Evolutionary conservation across 345 rosid genomes (phyloP).

Genomic region (Linum usitatissimum): DNA sequence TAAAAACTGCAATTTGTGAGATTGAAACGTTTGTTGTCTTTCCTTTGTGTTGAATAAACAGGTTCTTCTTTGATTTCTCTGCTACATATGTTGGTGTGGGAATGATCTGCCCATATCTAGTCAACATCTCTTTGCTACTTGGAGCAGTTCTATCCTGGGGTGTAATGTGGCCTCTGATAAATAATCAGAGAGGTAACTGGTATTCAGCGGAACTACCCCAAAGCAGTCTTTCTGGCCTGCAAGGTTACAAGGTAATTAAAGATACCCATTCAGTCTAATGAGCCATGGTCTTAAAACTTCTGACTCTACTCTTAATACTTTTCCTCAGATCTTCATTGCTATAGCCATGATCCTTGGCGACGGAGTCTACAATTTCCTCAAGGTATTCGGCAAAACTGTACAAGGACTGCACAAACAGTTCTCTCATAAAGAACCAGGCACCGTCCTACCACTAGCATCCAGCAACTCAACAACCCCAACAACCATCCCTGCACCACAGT

Average conservation of each 20-base stretch:
- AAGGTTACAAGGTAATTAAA: constrained; percentile 24
- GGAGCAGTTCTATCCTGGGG: constrained; percentile 29
- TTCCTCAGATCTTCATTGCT: constrained; percentile 22
- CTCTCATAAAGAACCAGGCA: background rate
- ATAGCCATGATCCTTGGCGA: constrained; percentile 26
- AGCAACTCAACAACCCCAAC: background rate
- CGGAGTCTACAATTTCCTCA: constrained; percentile 25
- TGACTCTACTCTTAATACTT: background rate
- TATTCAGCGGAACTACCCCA: constrained; percentile 12
- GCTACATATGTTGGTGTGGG: constrained; percentile 27
- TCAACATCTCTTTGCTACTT: constrained; percentile 19
- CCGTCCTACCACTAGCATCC: constrained; percentile 12
- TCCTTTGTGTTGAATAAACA: background rate
- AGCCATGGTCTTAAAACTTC: background rate
- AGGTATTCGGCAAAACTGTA: constrained; percentile 17
- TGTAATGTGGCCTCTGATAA: constrained; percentile 27
- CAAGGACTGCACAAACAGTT: constrained; percentile 13
- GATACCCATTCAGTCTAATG: too few species aligned
- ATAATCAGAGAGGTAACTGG: constrained; percentile 19
- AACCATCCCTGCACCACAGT: background rate
- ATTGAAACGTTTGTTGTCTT: too few species aligned
- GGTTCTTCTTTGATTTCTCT: constrained; percentile 28
- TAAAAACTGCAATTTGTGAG: too few species aligned
- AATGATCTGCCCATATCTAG: constrained; percentile 25
- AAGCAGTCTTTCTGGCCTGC: constrained; percentile 15